phyloP scores from a whole-genome alignment of 352 stramenopile genomes.

The Saprolegnia diclina region DNA sequence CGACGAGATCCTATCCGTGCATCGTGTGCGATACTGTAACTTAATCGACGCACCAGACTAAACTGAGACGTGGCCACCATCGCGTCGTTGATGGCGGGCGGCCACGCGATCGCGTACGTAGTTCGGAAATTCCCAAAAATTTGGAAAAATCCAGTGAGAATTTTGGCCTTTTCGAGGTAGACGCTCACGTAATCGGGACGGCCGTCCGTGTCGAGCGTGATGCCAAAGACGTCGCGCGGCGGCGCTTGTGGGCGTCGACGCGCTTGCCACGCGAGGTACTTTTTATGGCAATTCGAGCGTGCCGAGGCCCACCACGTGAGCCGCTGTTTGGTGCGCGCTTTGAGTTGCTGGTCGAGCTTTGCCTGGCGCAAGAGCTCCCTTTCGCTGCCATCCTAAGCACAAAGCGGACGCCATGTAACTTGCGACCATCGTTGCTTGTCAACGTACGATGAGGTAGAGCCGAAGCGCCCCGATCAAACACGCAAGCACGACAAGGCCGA shows the following conservation, averaged over 20 bases:
- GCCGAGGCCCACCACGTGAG: conserved; percentile 30
- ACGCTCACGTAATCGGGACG: conserved; percentile 33
- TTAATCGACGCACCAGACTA: conserved; percentile 43
- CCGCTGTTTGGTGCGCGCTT: conserved; percentile 20
- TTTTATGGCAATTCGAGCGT: not conserved
- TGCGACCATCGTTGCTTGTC: conserved; percentile 24
- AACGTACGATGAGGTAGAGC: conserved; percentile 38
- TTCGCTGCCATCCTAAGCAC: conserved; percentile 10
- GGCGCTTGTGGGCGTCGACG: conserved; percentile 28
- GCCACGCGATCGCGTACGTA: conserved; percentile 62
- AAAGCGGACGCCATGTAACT: not conserved
- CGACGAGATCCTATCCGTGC: conserved; percentile 46
- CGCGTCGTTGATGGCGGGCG: conserved; percentile 42
- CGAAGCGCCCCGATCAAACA: not conserved
- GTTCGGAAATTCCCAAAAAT: conserved; percentile 74
- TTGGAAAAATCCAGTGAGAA: conserved; percentile 74
- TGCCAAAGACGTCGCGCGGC: conserved; percentile 45
- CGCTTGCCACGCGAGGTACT: conserved; percentile 15
- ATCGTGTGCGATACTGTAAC: not conserved
- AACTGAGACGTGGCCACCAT: conserved; percentile 67
- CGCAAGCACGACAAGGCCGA: not conserved
- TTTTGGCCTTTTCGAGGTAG: conserved; percentile 63
- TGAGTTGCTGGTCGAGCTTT: conserved; percentile 3
- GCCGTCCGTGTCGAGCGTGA: conserved; percentile 43
- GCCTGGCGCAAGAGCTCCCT: conserved; percentile 3